These are phyloP conservation scores for Penicillium sp. DNA, from an alignment of 2,329 filamentous ascomycete genomes.

Conservation along the genomic window DNA sequence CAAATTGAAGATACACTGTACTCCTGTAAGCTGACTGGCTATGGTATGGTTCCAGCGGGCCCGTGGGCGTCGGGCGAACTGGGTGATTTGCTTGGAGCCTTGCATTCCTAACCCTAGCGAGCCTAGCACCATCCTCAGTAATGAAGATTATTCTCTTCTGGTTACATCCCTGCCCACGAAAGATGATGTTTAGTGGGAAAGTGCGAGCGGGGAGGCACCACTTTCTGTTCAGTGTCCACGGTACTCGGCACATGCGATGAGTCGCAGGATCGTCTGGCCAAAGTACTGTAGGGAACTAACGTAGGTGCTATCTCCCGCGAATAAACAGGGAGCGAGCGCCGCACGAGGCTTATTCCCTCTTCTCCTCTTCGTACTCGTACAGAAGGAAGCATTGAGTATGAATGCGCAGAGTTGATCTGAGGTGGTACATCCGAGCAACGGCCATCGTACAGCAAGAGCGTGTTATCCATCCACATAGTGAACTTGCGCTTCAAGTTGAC, in stretches of 20 bases:
- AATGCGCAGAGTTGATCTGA: background rate
- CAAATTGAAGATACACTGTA: background rate
- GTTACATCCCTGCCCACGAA: background rate
- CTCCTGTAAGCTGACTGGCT: background rate
- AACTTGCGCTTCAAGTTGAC: background rate
- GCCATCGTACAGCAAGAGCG: background rate
- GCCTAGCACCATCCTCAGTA: background rate
- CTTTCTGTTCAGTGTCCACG: constrained; percentile 2
- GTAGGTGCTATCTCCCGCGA: background rate
- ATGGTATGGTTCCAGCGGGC: background rate
- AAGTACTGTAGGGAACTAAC: background rate
- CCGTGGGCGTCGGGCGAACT: background rate
- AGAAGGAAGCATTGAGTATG: background rate
- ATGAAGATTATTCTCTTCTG: background rate
- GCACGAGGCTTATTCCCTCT: background rate
- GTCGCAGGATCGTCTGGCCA: constrained; percentile 1
- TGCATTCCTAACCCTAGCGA: constrained; percentile 1
- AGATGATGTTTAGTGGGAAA: background rate
- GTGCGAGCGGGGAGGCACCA: background rate
- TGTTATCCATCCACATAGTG: background rate
- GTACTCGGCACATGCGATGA: constrained; percentile 2
- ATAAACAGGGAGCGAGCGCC: background rate
- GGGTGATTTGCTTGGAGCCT: constrained; percentile 1
- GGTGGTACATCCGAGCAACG: background rate
- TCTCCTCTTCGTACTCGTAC: background rate